phyloP scores from a whole-genome alignment of 2,329 filamentous ascomycete genomes.

The Cryphonectria japonica region DNA sequence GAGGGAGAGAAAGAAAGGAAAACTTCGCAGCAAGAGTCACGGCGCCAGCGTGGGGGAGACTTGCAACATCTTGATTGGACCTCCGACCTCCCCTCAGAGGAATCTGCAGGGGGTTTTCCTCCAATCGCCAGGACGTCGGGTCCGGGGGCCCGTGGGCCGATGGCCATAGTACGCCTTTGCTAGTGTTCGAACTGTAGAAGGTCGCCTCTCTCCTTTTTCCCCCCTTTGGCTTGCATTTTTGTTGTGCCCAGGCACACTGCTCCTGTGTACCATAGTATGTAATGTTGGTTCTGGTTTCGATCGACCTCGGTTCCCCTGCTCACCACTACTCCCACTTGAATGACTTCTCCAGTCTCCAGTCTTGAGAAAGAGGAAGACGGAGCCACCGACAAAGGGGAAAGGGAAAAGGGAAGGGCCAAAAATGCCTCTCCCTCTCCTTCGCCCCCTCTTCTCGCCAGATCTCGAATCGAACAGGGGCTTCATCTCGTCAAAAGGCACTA shows the following conservation, averaged over 20 bases:
- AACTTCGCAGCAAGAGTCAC: background rate
- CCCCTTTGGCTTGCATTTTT: background rate
- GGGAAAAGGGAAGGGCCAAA: background rate
- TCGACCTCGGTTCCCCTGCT: background rate
- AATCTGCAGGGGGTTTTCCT: conserved; percentile 6
- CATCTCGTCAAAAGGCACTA: conserved; percentile 6
- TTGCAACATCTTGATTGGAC: conserved; percentile 9
- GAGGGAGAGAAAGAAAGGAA: too few species aligned
- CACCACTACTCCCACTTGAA: background rate
- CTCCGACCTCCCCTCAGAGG: background rate
- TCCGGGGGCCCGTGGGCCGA: conserved; percentile 11
- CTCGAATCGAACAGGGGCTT: conserved; percentile 7
- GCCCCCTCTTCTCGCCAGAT: background rate
- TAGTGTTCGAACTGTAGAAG: background rate
- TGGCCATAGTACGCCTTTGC: background rate
- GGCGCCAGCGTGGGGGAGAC: conserved; percentile 5
- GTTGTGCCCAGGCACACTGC: background rate
- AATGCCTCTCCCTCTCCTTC: background rate
- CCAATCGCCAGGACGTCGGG: conserved; percentile 13
- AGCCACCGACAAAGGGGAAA: background rate
- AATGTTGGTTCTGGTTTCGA: background rate
- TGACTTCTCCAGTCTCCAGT: background rate
- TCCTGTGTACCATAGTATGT: background rate
- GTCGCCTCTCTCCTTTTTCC: too few species aligned
- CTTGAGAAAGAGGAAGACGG: background rate